These are phyloP conservation scores for Ustilago sp. DNA, from an alignment of 1,284 basidiomycete genomes.

Conservation along the genomic window DNA sequence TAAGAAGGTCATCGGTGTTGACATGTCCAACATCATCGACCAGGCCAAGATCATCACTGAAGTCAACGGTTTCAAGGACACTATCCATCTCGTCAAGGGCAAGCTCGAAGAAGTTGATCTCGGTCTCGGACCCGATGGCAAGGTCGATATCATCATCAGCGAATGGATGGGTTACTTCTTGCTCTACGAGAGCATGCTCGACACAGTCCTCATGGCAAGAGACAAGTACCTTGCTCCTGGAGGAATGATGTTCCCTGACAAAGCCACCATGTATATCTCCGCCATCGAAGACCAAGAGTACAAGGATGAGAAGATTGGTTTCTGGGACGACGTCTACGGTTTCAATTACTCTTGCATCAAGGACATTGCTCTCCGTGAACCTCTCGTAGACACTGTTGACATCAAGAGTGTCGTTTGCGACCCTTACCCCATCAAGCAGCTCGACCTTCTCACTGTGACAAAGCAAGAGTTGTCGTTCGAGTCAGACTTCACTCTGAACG, in stretches of 20 bases:
- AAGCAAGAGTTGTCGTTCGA: constrained; percentile 94
- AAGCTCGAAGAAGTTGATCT: constrained; percentile 88
- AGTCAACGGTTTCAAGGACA: constrained; percentile 94
- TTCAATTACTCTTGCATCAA: constrained; percentile 99
- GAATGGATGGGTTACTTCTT: constrained; percentile 91
- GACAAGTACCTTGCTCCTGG: constrained; percentile 90
- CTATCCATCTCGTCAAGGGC: constrained; percentile 93
- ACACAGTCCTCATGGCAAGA: constrained; percentile 94
- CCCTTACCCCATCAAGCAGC: constrained; percentile 70
- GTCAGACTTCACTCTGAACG: constrained; percentile 82
- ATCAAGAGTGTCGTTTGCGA: constrained; percentile 68
- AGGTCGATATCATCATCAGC: constrained; percentile 93
- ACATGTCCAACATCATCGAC: constrained; percentile 99
- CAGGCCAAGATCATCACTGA: constrained; percentile 97
- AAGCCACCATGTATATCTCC: constrained; percentile 90
- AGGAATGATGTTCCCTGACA: constrained; percentile 96
- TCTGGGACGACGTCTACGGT: constrained; percentile 99
- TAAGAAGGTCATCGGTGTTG: constrained; percentile 85
- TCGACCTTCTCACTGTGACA: constrained; percentile 89
- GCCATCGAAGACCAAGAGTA: constrained; percentile 99
- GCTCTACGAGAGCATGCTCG: constrained; percentile 99
- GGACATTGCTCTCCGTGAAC: constrained; percentile 95
- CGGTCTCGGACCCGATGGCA: constrained; percentile 70
- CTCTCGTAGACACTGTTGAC: constrained; percentile 92
- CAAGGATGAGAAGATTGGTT: constrained; percentile 95